These are phyloP conservation scores for Annulohypoxylon bovei DNA, from an alignment of 495 filamentous ascomycete species.

Conservation along the genomic window DNA sequence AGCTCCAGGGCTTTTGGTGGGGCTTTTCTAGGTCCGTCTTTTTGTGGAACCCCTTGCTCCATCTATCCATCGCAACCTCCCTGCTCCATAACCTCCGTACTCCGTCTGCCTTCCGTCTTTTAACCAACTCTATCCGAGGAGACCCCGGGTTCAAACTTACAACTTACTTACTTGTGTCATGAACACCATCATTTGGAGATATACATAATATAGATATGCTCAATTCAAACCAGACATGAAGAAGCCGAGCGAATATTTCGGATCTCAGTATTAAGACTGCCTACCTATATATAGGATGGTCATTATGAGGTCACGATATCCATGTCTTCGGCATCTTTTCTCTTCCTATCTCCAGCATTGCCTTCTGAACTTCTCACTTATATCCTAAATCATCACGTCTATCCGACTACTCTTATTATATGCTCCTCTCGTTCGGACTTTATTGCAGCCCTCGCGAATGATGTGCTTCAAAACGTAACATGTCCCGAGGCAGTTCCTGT, in stretches of 20 bases:
- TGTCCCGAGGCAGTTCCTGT: not conserved
- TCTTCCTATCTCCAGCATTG: constrained; percentile 60
- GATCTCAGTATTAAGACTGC: not conserved
- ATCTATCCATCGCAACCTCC: not conserved
- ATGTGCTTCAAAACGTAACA: constrained; percentile 34
- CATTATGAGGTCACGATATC: constrained; percentile 12
- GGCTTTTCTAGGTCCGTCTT: constrained; percentile 7
- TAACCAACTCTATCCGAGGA: not conserved
- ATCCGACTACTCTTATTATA: constrained; percentile 71
- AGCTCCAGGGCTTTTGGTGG: constrained; percentile 32
- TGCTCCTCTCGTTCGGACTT: constrained; percentile 75
- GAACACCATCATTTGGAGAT: too few relatives aligned
- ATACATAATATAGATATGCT: not conserved
- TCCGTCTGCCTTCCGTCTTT: not conserved
- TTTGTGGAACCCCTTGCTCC: constrained; percentile 11
- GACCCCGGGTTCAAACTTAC: not conserved
- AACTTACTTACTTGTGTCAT: too few relatives aligned
- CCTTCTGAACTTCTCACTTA: constrained; percentile 71
- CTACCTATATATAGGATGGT: not conserved
- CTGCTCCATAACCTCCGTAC: not conserved
- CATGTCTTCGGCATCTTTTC: constrained; percentile 47
- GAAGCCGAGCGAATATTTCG: not conserved
- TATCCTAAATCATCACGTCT: constrained; percentile 64
- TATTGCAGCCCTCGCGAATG: constrained; percentile 56
- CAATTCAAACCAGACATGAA: not conserved